phyloP scores from a whole-genome alignment of 495 filamentous ascomycete genomes.

The Daldinia bambusicola region DNA sequence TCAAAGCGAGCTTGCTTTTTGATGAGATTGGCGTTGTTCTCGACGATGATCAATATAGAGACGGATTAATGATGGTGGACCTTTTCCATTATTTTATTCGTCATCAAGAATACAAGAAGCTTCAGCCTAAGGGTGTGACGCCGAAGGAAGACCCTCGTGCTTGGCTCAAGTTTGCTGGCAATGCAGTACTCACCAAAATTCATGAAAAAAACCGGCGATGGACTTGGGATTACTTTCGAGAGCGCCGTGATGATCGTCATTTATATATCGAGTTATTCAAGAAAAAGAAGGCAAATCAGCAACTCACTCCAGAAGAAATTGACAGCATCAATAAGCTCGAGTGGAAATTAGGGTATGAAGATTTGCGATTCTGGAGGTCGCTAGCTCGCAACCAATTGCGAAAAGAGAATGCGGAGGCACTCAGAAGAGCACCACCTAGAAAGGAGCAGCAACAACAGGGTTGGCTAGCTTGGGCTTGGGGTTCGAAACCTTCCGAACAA shows the following conservation, averaged over 20 bases:
- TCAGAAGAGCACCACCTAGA: conserved; percentile 56
- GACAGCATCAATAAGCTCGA: conserved; percentile 81
- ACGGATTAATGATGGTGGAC: conserved; percentile 96
- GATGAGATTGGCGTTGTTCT: conserved; percentile 96
- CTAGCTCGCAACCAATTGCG: conserved; percentile 92
- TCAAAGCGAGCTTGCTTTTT: conserved; percentile 90
- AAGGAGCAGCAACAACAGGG: conserved; percentile 71
- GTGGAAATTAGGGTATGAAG: conserved; percentile 90
- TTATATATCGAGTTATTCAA: conserved; percentile 96
- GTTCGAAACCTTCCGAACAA: conserved; percentile 69
- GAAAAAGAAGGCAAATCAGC: conserved; percentile 83
- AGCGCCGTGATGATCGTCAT: conserved; percentile 87
- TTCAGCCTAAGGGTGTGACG: conserved; percentile 81
- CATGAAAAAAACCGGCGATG: conserved; percentile 89
- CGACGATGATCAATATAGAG: conserved; percentile 96
- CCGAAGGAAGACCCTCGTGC: conserved; percentile 91
- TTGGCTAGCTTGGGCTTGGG: conserved; percentile 92
- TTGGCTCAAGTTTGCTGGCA: conserved; percentile 89
- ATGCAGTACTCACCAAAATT: conserved; percentile 90
- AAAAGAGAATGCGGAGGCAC: conserved; percentile 88
- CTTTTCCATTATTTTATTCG: conserved; percentile 98
- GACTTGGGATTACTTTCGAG: conserved; percentile 94
- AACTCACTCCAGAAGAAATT: conserved; percentile 71
- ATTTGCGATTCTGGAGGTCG: conserved; percentile 96
- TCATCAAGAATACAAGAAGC: conserved; percentile 95